phyloP scores from a whole-genome alignment of 805 yeast genomes.

The Grigorovia transvaalensis region DNA sequence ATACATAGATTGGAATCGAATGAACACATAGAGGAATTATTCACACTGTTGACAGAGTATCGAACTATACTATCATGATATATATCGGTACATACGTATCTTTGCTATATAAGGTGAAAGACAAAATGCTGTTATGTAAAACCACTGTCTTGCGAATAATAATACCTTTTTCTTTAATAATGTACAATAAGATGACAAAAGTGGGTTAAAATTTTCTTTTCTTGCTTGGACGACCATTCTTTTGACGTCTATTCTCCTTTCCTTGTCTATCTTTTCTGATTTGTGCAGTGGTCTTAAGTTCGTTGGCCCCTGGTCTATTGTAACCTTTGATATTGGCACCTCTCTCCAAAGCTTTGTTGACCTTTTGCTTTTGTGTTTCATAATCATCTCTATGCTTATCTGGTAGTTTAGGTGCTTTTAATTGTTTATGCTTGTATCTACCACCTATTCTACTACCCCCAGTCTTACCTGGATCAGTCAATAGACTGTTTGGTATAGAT shows the following conservation, averaged over 20 bases:
- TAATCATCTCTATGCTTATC: slow-evolving; percentile 85
- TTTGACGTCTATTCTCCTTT: slow-evolving; percentile 65
- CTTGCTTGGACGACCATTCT: slow-evolving; percentile 67
- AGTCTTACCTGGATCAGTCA: slow-evolving; percentile 22
- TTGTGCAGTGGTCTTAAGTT: slow-evolving; percentile 57
- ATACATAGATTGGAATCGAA: too few species aligned
- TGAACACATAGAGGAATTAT: too few species aligned
- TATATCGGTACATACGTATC: neutral
- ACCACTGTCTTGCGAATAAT: too few species aligned
- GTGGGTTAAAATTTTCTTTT: slow-evolving; percentile 15
- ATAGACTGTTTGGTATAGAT: slow-evolving; percentile 25
- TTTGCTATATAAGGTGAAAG: too few species aligned
- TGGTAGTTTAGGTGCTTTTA: slow-evolving; percentile 80
- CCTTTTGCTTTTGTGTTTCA: slow-evolving; percentile 70
- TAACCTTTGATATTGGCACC: slow-evolving; percentile 66
- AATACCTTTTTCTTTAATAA: neutral
- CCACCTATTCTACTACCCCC: slow-evolving; percentile 26
- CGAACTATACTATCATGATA: neutral
- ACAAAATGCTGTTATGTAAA: too few species aligned
- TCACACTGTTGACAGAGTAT: neutral
- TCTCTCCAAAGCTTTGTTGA: slow-evolving; percentile 63
- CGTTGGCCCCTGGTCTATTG: slow-evolving; percentile 36
- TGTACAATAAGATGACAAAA: neutral
- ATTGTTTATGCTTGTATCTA: slow-evolving; percentile 61
- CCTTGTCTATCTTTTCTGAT: slow-evolving; percentile 66